Evolutionary conservation across 108 stramenopile species (phyloP).

Genomic region (Cyclostephanos invisitatus): DNA sequence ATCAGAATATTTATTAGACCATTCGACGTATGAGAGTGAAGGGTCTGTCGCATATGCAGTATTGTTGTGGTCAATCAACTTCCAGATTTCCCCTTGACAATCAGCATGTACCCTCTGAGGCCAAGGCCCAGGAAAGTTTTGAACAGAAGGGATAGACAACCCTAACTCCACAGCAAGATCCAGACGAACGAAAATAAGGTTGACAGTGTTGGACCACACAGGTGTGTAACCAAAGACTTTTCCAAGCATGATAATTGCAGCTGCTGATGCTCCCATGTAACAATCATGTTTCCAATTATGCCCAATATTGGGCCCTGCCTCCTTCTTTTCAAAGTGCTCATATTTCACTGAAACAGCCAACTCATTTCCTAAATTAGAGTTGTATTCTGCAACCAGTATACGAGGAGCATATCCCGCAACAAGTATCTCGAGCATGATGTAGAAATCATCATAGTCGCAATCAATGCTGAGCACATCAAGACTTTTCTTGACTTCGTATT

Average conservation of each 20-base stretch:
- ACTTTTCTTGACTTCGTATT: slow-evolving; percentile 5
- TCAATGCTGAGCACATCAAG: slow-evolving; percentile 16
- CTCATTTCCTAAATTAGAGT: slow-evolving; percentile 19
- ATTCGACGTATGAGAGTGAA: background rate
- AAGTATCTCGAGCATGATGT: slow-evolving; percentile 9
- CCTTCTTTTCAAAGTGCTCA: background rate
- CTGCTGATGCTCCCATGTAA: slow-evolving; percentile 2
- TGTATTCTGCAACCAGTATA: slow-evolving; percentile 17
- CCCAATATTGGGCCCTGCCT: background rate
- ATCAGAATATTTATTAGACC: background rate
- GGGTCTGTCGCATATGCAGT: background rate
- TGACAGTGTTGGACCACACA: background rate
- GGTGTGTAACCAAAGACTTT: slow-evolving; percentile 11
- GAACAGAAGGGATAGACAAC: background rate
- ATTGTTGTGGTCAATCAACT: background rate
- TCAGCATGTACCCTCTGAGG: background rate
- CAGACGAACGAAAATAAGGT: slow-evolving; percentile 2
- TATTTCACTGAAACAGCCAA: background rate
- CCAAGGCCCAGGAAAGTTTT: slow-evolving; percentile 6
- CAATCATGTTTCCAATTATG: background rate
- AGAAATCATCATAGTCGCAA: slow-evolving; percentile 26
- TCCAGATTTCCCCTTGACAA: background rate
- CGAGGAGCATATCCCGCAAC: slow-evolving; percentile 22
- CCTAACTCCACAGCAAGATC: slow-evolving; percentile 4
- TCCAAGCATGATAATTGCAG: slow-evolving; percentile 5